Evolutionary conservation across 2,329 filamentous ascomycete species (phyloP).

Genomic region (Macroventuria anomochaeta): DNA sequence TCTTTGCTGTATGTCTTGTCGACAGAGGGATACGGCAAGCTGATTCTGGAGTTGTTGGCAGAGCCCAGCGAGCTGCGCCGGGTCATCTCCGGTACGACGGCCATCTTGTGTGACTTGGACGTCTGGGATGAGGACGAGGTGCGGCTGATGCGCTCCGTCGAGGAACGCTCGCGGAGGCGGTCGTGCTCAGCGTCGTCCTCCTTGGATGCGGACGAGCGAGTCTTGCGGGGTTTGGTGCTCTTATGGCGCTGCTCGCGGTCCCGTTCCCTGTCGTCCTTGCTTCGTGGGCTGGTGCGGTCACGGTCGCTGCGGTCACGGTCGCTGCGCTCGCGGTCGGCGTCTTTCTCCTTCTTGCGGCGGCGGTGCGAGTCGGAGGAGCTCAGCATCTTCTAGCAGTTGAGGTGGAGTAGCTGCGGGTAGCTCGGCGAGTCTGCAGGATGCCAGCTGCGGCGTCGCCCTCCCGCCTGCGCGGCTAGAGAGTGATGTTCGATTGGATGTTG

Average conservation of each 20-base stretch:
- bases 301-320: neutral
- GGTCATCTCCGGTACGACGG: slow-evolving; percentile 57
- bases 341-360: slow-evolving; percentile 47
- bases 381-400: slow-evolving; percentile 32
- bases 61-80: slow-evolving; percentile 48
- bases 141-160: slow-evolving; percentile 36
- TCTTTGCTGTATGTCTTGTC: slow-evolving; percentile 94
- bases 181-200: slow-evolving; percentile 23
- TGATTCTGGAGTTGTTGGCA: slow-evolving; percentile 46
- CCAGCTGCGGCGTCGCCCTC: slow-evolving; percentile 18
- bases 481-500: slow-evolving; percentile 40
- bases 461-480: slow-evolving; percentile 40
- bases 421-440: slow-evolving; percentile 27
- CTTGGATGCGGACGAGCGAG: slow-evolving; percentile 33
- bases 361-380: slow-evolving; percentile 44
- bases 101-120: slow-evolving; percentile 43
- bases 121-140: slow-evolving; percentile 38
- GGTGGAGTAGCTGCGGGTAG: slow-evolving; percentile 23
- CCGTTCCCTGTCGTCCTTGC: slow-evolving; percentile 36
- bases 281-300: slow-evolving; percentile 1
- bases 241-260: slow-evolving; percentile 26
- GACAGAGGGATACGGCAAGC: slow-evolving; percentile 77
- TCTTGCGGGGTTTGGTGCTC: slow-evolving; percentile 38
- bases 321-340: slow-evolving; percentile 1
- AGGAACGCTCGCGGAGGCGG: slow-evolving; percentile 28